Evolutionary conservation across 176 grass and related monocot species (phyloP).

Genomic region (Avena sativa): DNA sequence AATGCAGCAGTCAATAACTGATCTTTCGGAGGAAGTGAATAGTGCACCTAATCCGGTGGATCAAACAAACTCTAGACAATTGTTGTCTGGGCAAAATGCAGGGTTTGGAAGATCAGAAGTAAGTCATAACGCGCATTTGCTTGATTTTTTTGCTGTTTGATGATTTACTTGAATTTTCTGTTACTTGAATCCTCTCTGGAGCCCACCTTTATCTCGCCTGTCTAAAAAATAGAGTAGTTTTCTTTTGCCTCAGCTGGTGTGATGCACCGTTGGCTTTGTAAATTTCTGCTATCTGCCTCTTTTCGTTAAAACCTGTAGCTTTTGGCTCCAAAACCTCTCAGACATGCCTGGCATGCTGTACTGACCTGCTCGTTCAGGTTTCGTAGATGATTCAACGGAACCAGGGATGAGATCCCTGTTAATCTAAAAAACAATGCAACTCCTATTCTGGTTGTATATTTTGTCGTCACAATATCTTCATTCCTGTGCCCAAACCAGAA

Average conservation of each 20-base stretch:
- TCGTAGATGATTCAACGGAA: no score
- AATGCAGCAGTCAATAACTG: constrained; percentile 91
- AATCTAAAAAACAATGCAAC: background rate
- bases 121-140: constrained; percentile 35
- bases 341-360: no score
- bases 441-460: background rate
- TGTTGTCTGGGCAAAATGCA: constrained; percentile 43
- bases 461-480: background rate
- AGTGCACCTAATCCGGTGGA: constrained; percentile 60
- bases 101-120: constrained; percentile 65
- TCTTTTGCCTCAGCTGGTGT: no score
- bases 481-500: constrained; percentile 22
- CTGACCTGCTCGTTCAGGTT: no score
- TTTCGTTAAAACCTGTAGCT: no score
- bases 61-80: constrained; percentile 59
- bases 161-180: constrained; percentile 36
- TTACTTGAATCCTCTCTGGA: background rate
- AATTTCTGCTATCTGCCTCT: no score
- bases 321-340: no score
- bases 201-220: no score
- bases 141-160: constrained; percentile 42
- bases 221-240: no score
- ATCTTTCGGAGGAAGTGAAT: constrained; percentile 89
- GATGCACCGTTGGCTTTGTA: no score
- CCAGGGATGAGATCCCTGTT: no score